Evolutionary conservation across 1,139 yeast species (phyloP).

Genomic region (Candida glucosophila): DNA sequence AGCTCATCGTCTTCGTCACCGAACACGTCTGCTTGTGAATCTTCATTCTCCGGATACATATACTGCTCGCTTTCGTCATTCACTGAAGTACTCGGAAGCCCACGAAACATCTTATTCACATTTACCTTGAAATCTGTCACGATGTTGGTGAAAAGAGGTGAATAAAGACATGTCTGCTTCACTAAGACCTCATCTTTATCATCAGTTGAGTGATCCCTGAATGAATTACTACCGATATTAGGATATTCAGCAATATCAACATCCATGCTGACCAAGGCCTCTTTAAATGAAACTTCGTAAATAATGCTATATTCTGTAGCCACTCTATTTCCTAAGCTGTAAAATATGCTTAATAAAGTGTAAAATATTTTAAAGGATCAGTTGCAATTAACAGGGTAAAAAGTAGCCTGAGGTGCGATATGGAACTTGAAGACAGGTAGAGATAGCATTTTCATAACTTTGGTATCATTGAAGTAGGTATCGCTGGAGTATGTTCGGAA

Average conservation of each 20-base stretch:
- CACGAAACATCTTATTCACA: slow-evolving; percentile 23
- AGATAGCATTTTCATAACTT: no score
- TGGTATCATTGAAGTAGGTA: no score
- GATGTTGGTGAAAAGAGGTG: slow-evolving; percentile 28
- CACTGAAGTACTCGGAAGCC: slow-evolving; percentile 23
- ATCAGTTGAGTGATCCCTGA: slow-evolving; percentile 2
- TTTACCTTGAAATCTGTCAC: slow-evolving; percentile 26
- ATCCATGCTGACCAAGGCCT: no score
- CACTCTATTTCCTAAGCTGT: no score
- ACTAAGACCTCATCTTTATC: slow-evolving; percentile 8
- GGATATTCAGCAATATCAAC: slow-evolving; percentile 6
- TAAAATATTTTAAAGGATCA: no score
- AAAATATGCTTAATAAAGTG: no score
- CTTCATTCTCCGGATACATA: slow-evolving; percentile 27
- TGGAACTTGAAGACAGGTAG: no score
- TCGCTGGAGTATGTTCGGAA: no score
- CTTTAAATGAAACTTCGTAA: slow-evolving; percentile 1
- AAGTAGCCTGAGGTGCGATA: no score
- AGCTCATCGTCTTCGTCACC: slow-evolving; percentile 21
- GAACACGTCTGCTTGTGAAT: slow-evolving; percentile 32
- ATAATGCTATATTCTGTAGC: neutral
- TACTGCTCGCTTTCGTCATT: slow-evolving; percentile 34
- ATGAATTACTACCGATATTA: slow-evolving; percentile 6
- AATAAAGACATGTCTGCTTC: slow-evolving; percentile 29
- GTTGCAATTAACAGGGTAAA: no score